Percentiles rank a stretch among this genome's conserved stretches.
Evolutionary conservation across 1,284 basidiomycete genomes (phyloP).

Genomic region (Exobasidium rhododendri): DNA sequence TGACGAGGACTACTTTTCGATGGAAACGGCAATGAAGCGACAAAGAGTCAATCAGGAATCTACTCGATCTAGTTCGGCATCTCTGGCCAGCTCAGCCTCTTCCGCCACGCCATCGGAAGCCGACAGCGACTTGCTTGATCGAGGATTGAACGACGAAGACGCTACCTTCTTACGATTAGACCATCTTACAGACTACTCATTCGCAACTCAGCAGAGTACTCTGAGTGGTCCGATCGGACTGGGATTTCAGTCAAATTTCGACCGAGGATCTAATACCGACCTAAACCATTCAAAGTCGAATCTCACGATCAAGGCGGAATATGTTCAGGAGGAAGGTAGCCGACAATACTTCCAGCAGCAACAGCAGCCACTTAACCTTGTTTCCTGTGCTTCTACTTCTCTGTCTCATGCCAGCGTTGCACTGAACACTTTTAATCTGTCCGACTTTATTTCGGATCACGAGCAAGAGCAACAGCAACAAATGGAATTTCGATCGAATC

Average conservation of each 20-base stretch:
- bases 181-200: background rate
- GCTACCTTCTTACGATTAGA: background rate
- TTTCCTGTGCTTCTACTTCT: slow-evolving; percentile 18
- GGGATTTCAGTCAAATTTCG: background rate
- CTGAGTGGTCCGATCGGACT: background rate
- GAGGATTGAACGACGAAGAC: background rate
- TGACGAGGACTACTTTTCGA: background rate
- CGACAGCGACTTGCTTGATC: slow-evolving; percentile 13
- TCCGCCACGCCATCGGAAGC: slow-evolving; percentile 36
- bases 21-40: background rate
- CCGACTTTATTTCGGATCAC: slow-evolving; percentile 41
- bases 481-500: background rate
- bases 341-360: slow-evolving; percentile 8
- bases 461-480: slow-evolving; percentile 1
- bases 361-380: slow-evolving; percentile 16
- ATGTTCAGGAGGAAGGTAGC: slow-evolving; percentile 4
- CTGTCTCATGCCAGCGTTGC: slow-evolving; percentile 12
- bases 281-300: background rate
- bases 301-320: slow-evolving; percentile 11
- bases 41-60: background rate
- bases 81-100: slow-evolving; percentile 34
- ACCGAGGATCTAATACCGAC: background rate
- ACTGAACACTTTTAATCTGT: slow-evolving; percentile 34
- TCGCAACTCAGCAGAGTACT: background rate
- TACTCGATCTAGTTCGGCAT: slow-evolving; percentile 18